Conservation (phyloP, 192 early-diverging fungal species). For the Coemansia sp. region DNA sequence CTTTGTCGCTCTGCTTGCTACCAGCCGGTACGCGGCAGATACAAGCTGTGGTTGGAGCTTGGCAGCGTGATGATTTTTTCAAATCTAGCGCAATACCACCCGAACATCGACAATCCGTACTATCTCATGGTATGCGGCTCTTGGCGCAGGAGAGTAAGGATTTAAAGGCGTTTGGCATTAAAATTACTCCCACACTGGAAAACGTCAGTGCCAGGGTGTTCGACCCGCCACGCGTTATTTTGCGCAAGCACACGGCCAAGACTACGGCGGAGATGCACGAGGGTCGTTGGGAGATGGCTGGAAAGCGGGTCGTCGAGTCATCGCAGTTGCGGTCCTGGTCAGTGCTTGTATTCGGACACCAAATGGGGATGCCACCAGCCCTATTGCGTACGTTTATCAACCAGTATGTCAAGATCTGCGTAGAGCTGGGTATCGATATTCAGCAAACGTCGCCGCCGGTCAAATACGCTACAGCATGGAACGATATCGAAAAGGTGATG, state of each 20-base stretch:
- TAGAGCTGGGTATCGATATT: slow-evolving; percentile 20
- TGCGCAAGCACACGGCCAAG: background rate
- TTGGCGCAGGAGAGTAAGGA: background rate
- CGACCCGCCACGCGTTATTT: slow-evolving; percentile 1
- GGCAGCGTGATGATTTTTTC: slow-evolving; percentile 13
- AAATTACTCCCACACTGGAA: slow-evolving; percentile 8
- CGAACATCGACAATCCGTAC: background rate
- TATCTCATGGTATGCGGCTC: slow-evolving; percentile 3
- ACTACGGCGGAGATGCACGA: background rate
- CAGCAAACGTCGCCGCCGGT: slow-evolving; percentile 21
- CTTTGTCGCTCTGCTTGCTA: slow-evolving; percentile 15
- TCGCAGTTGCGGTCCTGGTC: slow-evolving; percentile 28
- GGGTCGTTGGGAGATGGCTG: slow-evolving; percentile 12
- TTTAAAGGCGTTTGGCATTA: slow-evolving; percentile 24
- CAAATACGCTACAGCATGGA: background rate
- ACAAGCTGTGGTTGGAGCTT: background rate
- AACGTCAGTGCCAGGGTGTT: slow-evolving; percentile 12
- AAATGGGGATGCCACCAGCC: background rate
- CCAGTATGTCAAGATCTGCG: slow-evolving; percentile 22
- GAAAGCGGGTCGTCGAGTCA: background rate
- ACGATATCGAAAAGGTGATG: slow-evolving; percentile 6
- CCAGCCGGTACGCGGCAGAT: background rate
- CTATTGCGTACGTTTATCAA: slow-evolving; percentile 11
- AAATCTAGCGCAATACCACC: slow-evolving; percentile 2
- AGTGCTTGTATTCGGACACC: slow-evolving; percentile 22